phyloP scores from a whole-genome alignment of 176 grass and related monocot genomes.

The Calamus simplicifolius region DNA sequence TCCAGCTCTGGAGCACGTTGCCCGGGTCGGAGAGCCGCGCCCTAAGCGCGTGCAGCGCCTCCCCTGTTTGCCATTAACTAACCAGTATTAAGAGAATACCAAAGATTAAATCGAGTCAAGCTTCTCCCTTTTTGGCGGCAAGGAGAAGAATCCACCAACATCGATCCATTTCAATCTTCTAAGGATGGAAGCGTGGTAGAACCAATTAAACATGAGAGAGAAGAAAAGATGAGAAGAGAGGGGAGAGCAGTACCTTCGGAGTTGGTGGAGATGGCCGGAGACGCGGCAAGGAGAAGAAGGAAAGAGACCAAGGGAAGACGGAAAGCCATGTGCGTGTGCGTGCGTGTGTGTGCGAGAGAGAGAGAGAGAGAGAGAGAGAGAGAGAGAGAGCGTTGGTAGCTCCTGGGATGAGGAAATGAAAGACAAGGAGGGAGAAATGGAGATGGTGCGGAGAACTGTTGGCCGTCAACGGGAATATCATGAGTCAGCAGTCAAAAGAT shows the following conservation, averaged over 20 bases:
- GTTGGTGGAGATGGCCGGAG: constrained; percentile 32
- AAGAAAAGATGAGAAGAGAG: not conserved
- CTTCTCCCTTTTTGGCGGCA: too few relatives aligned
- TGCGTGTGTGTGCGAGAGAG: not conserved
- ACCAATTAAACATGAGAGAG: not conserved
- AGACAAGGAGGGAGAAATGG: not conserved
- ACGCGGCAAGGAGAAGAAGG: constrained; percentile 24
- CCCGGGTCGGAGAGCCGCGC: constrained; percentile 67
- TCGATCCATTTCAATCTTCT: too few relatives aligned
- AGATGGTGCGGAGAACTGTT: not conserved
- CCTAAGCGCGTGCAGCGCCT: constrained; percentile 73
- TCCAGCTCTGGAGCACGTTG: constrained; percentile 96
- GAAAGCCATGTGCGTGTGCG: constrained; percentile 26
- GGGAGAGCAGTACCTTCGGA: constrained; percentile 28
- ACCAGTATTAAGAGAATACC: too few relatives aligned
- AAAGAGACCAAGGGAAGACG: not conserved
- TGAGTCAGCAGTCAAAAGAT: constrained; percentile 9
- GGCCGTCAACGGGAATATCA: not conserved
- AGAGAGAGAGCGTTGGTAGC: not conserved
- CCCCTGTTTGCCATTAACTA: constrained; percentile 18
- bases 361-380: not conserved
- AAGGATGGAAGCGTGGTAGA: too few relatives aligned
- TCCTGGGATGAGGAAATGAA: too few relatives aligned
- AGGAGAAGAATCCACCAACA: too few relatives aligned
- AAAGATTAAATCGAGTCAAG: constrained; percentile 3